A percentile compares a stretch with the other conserved stretches of the same genome.
phyloP scores from a whole-genome alignment of 1,139 yeast genomes.

The Wickerhamomyces sp. region DNA sequence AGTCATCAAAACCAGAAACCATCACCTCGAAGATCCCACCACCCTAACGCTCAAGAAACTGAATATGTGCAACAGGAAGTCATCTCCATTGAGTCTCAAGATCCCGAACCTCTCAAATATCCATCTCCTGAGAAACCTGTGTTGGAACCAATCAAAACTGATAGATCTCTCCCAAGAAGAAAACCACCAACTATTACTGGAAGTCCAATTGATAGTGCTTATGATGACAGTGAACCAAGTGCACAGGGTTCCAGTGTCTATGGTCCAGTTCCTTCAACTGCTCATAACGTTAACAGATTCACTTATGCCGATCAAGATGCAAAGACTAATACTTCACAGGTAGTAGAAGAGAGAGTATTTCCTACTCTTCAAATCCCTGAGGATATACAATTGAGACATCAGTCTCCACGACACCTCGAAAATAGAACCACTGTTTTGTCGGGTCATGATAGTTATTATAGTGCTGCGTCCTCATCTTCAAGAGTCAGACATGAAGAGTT shows the following conservation, averaged over 20 bases:
- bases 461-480: neutral
- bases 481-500: neutral
- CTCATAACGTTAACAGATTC: no score
- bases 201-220: conserved; percentile 2
- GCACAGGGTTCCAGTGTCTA: conserved; percentile 16
- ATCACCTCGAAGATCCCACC: neutral
- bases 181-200: conserved; percentile 5
- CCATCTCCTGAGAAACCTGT: conserved; percentile 1
- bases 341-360: no score
- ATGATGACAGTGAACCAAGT: neutral
- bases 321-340: no score
- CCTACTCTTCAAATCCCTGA: neutral
- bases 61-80: no score
- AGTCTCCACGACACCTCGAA: neutral
- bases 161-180: conserved; percentile 5
- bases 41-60: no score
- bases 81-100: no score
- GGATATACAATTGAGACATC: neutral
- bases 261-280: conserved; percentile 11
- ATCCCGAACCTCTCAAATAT: neutral
- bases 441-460: conserved; percentile 2
- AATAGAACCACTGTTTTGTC: conserved; percentile 7
- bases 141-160: conserved; percentile 2
- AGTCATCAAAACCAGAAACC: neutral
- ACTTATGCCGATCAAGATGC: no score